phyloP scores from a whole-genome alignment of 2,329 filamentous ascomycete genomes.

The Elsinoe ampelina region DNA sequence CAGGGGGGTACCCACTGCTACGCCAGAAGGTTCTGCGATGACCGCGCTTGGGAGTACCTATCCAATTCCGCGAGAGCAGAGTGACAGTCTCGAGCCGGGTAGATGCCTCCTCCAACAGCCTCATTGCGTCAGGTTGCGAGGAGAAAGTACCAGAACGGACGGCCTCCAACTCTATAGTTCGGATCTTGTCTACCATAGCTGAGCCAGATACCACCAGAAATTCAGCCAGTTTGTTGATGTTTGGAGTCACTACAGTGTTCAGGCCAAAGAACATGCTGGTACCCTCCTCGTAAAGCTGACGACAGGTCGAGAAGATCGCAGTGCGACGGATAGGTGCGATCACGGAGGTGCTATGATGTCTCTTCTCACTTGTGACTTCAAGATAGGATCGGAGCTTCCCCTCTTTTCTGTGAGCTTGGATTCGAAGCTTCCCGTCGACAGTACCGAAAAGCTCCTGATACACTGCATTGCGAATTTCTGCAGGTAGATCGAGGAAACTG shows the following conservation, averaged over 20 bases:
- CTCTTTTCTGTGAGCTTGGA: background rate
- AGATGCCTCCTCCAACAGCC: no score
- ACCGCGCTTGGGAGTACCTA: no score
- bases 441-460: background rate
- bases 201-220: background rate
- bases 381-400: background rate
- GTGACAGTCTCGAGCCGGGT: no score
- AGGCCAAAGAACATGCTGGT: background rate
- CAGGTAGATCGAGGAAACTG: constrained; percentile 18
- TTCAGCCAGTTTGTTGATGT: background rate
- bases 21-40: no score
- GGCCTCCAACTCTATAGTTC: no score
- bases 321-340: background rate
- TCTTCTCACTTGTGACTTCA: background rate
- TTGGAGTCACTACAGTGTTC: background rate
- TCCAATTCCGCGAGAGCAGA: no score
- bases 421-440: background rate
- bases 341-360: background rate
- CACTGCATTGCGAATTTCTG: constrained; percentile 17
- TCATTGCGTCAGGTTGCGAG: no score
- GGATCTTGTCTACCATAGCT: no score
- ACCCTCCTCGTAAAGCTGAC: background rate
- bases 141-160: no score
- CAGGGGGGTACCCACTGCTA: no score
- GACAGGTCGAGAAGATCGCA: background rate